Conservation (phyloP, 2,329 filamentous ascomycete species). For the Chaetomiaceae sp. region DNA sequence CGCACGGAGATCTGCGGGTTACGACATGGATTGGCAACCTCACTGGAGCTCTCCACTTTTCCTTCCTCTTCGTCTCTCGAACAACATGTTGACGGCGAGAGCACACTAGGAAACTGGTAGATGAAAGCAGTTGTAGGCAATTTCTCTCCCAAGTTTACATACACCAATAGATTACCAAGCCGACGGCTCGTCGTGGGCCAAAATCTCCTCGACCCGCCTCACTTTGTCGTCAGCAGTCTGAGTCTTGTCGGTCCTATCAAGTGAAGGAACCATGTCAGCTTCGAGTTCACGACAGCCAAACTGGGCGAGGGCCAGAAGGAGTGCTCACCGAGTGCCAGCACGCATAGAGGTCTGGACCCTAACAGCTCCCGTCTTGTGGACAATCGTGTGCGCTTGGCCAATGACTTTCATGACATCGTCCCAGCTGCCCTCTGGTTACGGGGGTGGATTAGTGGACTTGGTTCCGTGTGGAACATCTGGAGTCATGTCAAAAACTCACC, state of each 20-base stretch:
- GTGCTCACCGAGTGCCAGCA: slow-evolving; percentile 66
- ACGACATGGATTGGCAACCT: not conserved
- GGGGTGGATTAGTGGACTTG: not conserved
- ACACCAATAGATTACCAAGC: not conserved
- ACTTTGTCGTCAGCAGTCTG: slow-evolving; percentile 82
- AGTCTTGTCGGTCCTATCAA: slow-evolving; percentile 73
- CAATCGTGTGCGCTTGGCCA: slow-evolving; percentile 76
- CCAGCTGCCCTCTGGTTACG: slow-evolving; percentile 74
- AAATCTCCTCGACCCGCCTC: slow-evolving; percentile 50
- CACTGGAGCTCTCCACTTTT: not conserved
- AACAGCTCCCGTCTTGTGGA: slow-evolving; percentile 72
- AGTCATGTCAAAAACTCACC: slow-evolving; percentile 57
- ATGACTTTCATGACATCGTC: slow-evolving; percentile 79
- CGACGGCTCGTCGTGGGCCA: slow-evolving; percentile 32
- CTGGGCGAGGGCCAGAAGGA: not conserved
- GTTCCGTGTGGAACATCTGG: not conserved
- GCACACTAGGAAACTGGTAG: too few species aligned
- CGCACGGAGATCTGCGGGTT: not conserved
- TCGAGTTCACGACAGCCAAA: not conserved
- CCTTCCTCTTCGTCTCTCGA: not conserved
- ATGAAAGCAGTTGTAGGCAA: too few species aligned
- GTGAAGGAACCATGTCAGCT: slow-evolving; percentile 1
- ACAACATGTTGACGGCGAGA: too few species aligned
- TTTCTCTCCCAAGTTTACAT: too few species aligned
- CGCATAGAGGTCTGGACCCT: slow-evolving; percentile 87